Conservation (phyloP, 495 filamentous ascomycete species). For the Massariosphaeria phaeospora region DNA sequence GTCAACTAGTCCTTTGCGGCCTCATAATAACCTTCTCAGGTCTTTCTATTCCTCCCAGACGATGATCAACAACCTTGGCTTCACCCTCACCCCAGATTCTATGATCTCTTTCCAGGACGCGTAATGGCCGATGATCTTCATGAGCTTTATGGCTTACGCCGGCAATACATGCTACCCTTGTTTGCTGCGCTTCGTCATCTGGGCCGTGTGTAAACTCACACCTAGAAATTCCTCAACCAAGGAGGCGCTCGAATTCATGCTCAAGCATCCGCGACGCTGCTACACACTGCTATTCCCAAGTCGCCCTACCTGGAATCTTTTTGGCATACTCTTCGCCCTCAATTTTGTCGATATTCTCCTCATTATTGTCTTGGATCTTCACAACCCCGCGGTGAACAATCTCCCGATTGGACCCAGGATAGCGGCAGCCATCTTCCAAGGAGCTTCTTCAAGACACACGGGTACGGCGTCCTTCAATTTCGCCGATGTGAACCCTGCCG, state of each 20-base stretch:
- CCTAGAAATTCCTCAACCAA: not conserved
- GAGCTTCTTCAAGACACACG: not conserved
- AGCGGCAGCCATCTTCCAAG: conserved; percentile 4
- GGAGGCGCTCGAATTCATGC: conserved; percentile 5
- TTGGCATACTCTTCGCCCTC: not conserved
- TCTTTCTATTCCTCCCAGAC: not conserved
- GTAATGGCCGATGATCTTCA: not conserved
- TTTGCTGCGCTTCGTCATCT: conserved; percentile 4
- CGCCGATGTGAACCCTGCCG: conserved; percentile 1
- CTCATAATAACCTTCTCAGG: no score
- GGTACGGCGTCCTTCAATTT: not conserved
- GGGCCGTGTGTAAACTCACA: conserved; percentile 4
- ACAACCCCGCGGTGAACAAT: conserved; percentile 1
- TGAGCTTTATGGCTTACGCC: conserved; percentile 1
- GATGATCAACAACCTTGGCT: conserved; percentile 2
- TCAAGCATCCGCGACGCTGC: conserved; percentile 9
- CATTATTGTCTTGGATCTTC: conserved; percentile 5
- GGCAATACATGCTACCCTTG: conserved; percentile 12
- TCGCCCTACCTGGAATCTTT: not conserved
- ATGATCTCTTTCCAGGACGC: conserved; percentile 8
- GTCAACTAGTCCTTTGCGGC: no score
- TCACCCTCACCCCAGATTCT: not conserved
- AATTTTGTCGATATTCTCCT: conserved; percentile 7
- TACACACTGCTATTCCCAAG: conserved; percentile 11
- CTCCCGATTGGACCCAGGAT: conserved; percentile 1